These are phyloP conservation scores for Lasiodiplodia sp. DNA, from an alignment of 2,329 filamentous ascomycete species.

Conservation along the genomic window DNA sequence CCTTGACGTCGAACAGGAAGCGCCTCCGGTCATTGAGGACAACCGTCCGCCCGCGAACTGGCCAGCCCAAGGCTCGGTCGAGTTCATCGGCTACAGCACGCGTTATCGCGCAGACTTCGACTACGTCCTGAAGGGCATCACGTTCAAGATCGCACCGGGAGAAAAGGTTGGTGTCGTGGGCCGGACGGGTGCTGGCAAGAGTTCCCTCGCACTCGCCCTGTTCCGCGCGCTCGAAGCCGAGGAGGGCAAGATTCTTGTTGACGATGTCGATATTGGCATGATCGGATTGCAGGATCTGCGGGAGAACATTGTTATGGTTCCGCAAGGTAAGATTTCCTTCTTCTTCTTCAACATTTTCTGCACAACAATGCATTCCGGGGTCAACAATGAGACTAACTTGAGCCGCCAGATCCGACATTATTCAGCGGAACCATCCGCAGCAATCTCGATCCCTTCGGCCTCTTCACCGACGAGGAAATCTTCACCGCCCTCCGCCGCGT, in stretches of 20 bases:
- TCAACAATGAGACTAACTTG: conserved; percentile 33
- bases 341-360: background rate
- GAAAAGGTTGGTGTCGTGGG: conserved; percentile 98
- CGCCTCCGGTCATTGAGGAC: conserved; percentile 76
- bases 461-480: conserved; percentile 90
- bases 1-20: conserved; percentile 94
- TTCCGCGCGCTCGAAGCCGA: conserved; percentile 95
- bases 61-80: conserved; percentile 84
- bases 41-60: conserved; percentile 80
- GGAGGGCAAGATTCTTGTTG: conserved; percentile 85
- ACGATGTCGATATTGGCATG: conserved; percentile 85
- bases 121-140: conserved; percentile 81
- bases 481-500: conserved; percentile 87
- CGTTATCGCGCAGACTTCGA: conserved; percentile 88
- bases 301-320: conserved; percentile 95
- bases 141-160: conserved; percentile 82
- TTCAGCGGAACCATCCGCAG: conserved; percentile 91
- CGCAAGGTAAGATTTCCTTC: conserved; percentile 63
- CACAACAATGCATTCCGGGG: background rate
- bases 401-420: conserved; percentile 75
- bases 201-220: conserved; percentile 87
- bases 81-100: conserved; percentile 82
- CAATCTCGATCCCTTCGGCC: conserved; percentile 90
- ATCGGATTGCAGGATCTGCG: conserved; percentile 95
- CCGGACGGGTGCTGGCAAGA: conserved; percentile 94